Conservation (phyloP, 176 grass and related monocot species). For the Triticum urartu region DNA sequence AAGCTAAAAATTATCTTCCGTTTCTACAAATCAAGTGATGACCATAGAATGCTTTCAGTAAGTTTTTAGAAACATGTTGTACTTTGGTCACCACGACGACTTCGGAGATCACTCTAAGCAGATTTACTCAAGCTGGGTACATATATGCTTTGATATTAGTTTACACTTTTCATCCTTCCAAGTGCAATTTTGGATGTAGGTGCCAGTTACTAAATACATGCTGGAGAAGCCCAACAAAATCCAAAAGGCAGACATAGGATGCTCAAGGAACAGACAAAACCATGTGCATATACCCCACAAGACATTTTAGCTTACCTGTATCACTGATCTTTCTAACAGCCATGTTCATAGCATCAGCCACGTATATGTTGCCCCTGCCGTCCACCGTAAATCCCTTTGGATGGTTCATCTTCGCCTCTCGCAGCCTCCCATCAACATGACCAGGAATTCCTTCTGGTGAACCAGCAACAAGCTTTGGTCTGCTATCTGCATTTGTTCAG, state of each 20-base stretch:
- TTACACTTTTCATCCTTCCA: not conserved
- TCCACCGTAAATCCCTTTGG: conserved; percentile 96
- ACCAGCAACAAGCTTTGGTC: conserved; percentile 86
- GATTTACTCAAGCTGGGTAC: conserved; percentile 24
- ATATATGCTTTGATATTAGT: conserved; percentile 2
- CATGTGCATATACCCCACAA: conserved; percentile 40
- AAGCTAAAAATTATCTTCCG: not conserved
- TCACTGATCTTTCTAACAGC: conserved; percentile 99
- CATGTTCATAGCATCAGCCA: conserved; percentile 96
- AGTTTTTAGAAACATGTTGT: not conserved
- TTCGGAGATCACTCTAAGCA: not conserved
- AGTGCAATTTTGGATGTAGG: conserved; percentile 29
- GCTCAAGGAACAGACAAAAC: conserved; percentile 38
- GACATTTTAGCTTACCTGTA: conserved; percentile 68
- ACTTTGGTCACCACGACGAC: not conserved
- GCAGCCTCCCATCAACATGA: conserved; percentile 80
- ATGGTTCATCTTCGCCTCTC: conserved; percentile 91
- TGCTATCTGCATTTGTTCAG: conserved; percentile 72
- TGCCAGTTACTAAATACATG: not conserved
- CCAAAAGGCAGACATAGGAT: conserved; percentile 51
- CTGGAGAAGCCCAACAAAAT: conserved; percentile 30
- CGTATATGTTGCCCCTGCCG: conserved; percentile 87
- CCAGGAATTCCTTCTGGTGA: conserved; percentile 83
- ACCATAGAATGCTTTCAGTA: not conserved
- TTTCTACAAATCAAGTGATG: not conserved